Evolutionary conservation across 2,329 filamentous ascomycete species (phyloP).

Genomic region (Alternaria ethzedia): DNA sequence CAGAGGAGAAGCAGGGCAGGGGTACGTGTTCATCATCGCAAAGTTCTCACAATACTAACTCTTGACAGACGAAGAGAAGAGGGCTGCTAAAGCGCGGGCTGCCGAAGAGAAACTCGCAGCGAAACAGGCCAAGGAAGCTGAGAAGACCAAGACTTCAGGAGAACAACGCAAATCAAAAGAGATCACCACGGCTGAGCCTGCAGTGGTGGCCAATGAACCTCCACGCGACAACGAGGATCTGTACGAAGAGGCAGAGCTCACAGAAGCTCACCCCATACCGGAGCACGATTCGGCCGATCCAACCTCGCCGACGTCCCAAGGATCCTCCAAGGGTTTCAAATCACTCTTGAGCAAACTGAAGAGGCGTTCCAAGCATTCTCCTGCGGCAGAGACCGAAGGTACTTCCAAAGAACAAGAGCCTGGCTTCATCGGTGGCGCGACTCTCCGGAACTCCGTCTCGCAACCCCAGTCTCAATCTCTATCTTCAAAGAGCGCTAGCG

Average conservation of each 20-base stretch:
- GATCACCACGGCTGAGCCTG: constrained; percentile 22
- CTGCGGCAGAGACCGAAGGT: constrained; percentile 16
- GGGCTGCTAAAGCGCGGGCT: constrained; percentile 54
- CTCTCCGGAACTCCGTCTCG: constrained; percentile 36
- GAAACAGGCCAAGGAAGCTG: constrained; percentile 49
- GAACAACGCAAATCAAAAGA: constrained; percentile 61
- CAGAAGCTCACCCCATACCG: constrained; percentile 1
- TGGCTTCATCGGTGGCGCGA: constrained; percentile 55
- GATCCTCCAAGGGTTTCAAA: constrained; percentile 46
- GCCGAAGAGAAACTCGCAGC: constrained; percentile 56
- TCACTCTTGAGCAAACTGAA: constrained; percentile 48
- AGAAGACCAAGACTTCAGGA: constrained; percentile 59
- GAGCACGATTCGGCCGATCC: constrained; percentile 18
- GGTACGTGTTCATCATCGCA: constrained; percentile 54
- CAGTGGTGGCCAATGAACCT: constrained; percentile 6
- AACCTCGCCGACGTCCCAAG: constrained; percentile 35
- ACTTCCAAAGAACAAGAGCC: constrained; percentile 33
- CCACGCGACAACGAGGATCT: constrained; percentile 25
- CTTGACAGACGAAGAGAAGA: constrained; percentile 62
- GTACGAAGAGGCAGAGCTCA: constrained; percentile 24
- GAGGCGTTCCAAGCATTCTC: constrained; percentile 45
- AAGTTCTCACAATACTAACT: constrained; percentile 18
- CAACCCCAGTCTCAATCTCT: constrained; percentile 21
- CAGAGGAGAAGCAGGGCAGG: constrained; percentile 57
- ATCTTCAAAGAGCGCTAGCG: constrained; percentile 3